Base-by-base conservation (phyloP, 345 rosid genomes). In the Luvunga scandens region DNA sequence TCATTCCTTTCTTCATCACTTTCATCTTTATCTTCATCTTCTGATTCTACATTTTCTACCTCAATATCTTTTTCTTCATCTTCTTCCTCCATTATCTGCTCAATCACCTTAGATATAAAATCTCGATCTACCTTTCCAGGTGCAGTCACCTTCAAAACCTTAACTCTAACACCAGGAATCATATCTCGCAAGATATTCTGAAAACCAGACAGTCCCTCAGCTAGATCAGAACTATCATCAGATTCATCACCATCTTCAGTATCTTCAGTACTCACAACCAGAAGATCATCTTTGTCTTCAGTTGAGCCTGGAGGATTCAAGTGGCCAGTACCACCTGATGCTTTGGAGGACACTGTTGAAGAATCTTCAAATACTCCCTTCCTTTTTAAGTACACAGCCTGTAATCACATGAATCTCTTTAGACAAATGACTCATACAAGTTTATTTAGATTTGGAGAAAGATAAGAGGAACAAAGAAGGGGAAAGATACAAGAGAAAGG, bases 111-210 rank as follows among this genome's bases (percentile, higher is more conserved):
- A 42, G 94, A 88, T 85, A 92, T 87, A 83, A 95, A 89, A 83
- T 95, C 98, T 82, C 75, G 87, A 84, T 95, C 98, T 57, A 85
- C 90, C 86, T 88, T 95, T 60, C 88, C 92, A 14, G 98, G 88
- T 2, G 92, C 70, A 28, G 87, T 93, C 77, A 92, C 95, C 85
- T 93, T 95, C 88, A 93, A 80, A 78, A 92, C 97, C 91, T 93
- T 95, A 77, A 92, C 91, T 85, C 88, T 88, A 50, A 87, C 92
- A 38, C 93, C 97, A 79, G 98, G 97, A 87, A 93, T 88, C 92
- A 95, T 88, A 86, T 93, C 99, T 71, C 80, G 86, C 82, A 93
- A 85, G 61, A 95, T 85, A 82, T 84, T 92, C 81, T 84, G 92
- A 83, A 92, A 88, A 73, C 93, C 90, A 85, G 94, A 86, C 63